A percentile compares a stretch with the other conserved stretches of the same genome.
Evolutionary conservation across 2,329 filamentous ascomycete species (phyloP).

Genomic region (Fusarium transvaalense): DNA sequence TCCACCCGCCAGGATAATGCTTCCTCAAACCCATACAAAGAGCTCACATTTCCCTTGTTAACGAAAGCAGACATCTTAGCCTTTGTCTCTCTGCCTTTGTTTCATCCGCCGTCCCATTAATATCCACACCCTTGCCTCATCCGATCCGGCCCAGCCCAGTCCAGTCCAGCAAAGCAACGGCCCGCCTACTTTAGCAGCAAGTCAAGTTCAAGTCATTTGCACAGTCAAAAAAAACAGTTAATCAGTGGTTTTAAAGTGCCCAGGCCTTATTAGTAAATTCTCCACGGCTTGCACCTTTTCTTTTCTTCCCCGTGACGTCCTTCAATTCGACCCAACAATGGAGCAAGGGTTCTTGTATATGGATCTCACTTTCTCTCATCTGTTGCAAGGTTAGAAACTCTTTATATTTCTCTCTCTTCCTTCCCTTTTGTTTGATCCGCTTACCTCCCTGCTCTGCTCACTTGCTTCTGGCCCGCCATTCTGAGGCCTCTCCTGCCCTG

Average conservation of each 20-base stretch:
- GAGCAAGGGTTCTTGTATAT: constrained; percentile 43
- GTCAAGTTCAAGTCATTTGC: constrained; percentile 1
- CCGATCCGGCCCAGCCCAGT: constrained; percentile 1
- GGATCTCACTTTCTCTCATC: constrained; percentile 40
- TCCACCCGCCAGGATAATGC: not conserved
- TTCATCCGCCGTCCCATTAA: constrained; percentile 2
- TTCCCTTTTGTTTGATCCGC: not conserved
- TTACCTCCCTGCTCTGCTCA: not conserved
- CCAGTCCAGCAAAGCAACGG: not conserved
- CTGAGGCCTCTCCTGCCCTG: constrained; percentile 1
- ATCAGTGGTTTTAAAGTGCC: constrained; percentile 4
- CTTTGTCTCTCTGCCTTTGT: constrained; percentile 14
- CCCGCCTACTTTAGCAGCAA: constrained; percentile 2
- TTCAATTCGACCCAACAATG: constrained; percentile 38
- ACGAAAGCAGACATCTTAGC: not conserved
- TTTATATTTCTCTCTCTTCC: constrained; percentile 1
- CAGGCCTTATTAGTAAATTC: constrained; percentile 23
- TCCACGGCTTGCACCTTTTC: constrained; percentile 34
- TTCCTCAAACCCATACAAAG: constrained; percentile 2
- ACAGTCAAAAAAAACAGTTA: not conserved
- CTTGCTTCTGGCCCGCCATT: not conserved
- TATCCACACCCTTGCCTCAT: constrained; percentile 2
- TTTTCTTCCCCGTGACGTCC: constrained; percentile 33
- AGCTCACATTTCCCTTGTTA: constrained; percentile 4
- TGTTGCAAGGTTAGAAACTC: constrained; percentile 47